These are phyloP conservation scores for Hypholoma fasciculare DNA, from an alignment of 768 basidiomycete species.

Conservation along the genomic window DNA sequence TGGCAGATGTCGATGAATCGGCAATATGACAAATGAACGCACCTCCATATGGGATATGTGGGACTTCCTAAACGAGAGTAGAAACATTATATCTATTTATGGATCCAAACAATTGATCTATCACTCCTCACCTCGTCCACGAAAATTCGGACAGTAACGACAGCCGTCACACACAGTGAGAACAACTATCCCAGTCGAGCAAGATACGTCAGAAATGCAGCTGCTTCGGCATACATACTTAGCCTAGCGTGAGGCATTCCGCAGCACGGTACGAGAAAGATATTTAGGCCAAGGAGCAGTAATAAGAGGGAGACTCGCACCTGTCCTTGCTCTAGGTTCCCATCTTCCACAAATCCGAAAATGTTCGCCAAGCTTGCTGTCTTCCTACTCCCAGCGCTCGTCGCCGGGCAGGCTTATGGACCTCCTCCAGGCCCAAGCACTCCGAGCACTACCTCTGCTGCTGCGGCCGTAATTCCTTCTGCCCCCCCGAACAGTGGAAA, in stretches of 20 bases:
- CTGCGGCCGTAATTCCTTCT: conserved; percentile 31
- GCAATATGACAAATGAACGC: too few relatives aligned
- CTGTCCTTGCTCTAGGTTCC: conserved; percentile 14
- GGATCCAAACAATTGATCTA: neutral
- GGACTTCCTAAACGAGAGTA: neutral
- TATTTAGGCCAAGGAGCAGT: conserved; percentile 12
- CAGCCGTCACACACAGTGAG: conserved; percentile 19
- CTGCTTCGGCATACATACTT: conserved; percentile 8
- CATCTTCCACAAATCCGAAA: conserved; percentile 14
- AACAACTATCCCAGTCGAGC: conserved; percentile 11
- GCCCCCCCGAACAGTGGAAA: conserved; percentile 37
- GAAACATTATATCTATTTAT: neutral
- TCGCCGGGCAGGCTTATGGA: conserved; percentile 38
- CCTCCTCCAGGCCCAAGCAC: conserved; percentile 19
- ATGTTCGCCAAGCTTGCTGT: conserved; percentile 19
- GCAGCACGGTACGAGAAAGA: conserved; percentile 17
- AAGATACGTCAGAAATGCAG: conserved; percentile 2
- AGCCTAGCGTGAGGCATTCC: conserved; percentile 17
- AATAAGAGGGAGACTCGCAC: neutral
- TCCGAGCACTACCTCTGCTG: conserved; percentile 19
- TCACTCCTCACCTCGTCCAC: neutral
- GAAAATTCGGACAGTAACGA: conserved; percentile 3
- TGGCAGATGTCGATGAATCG: too few relatives aligned
- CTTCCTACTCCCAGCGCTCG: conserved; percentile 31
- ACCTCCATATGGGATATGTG: too few relatives aligned